Conservation (phyloP, 139 green algal species). For the Tetratostichococcus sp. region DNA sequence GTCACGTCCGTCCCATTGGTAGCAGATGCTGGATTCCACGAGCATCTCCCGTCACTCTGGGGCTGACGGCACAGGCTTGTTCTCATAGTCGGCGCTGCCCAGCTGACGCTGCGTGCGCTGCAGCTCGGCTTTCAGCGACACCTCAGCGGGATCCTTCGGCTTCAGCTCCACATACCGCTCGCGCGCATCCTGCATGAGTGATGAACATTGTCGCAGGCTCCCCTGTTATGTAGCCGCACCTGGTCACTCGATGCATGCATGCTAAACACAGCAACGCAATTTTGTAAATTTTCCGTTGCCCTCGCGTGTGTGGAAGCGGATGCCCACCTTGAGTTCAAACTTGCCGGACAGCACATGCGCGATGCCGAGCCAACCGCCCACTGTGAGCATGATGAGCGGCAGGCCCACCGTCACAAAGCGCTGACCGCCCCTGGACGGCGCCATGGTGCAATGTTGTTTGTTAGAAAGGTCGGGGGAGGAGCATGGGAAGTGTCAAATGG, state of each 20-base stretch:
- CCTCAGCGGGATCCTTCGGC: not conserved
- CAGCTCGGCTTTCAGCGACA: constrained; percentile 14
- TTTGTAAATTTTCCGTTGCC: too few relatives aligned
- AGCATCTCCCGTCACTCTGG: not conserved
- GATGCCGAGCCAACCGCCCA: constrained; percentile 8
- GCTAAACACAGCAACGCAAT: not conserved
- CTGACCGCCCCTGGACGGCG: not conserved
- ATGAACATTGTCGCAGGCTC: too few relatives aligned
- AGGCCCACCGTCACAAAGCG: constrained; percentile 13
- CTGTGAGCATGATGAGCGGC: constrained; percentile 15
- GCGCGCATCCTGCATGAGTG: not conserved
- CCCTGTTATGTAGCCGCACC: too few relatives aligned
- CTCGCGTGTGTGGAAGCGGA: too few relatives aligned
- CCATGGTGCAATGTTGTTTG: too few relatives aligned
- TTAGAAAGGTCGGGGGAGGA: too few relatives aligned
- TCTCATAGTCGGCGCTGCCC: constrained; percentile 14
- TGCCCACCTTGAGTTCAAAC: constrained; percentile 21
- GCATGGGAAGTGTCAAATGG: too few relatives aligned
- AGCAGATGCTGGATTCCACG: too few relatives aligned
- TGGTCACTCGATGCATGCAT: not conserved
- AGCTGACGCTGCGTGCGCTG: constrained; percentile 5
- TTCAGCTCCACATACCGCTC: constrained; percentile 11
- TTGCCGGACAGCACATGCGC: constrained; percentile 20
- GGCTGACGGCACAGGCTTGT: constrained; percentile 18
- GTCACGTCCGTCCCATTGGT: too few relatives aligned